Percentiles rank a stretch among this genome's conserved stretches.
Conservation (phyloP, 2,329 filamentous ascomycete species). For the Cadophora sp. region DNA sequence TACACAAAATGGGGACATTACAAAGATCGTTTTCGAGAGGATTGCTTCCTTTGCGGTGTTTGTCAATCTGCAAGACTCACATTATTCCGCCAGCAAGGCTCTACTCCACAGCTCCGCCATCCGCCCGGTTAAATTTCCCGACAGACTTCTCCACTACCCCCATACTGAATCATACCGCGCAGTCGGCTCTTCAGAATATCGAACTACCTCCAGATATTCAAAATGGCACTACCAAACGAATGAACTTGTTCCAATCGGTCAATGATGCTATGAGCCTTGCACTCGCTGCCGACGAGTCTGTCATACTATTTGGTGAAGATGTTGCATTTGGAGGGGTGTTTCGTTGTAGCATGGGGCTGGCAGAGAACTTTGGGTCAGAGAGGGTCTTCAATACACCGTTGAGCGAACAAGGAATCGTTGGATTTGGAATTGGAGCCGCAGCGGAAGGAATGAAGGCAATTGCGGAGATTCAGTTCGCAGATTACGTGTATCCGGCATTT, state of each 20-base stretch:
- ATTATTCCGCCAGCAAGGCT: slow-evolving; percentile 22
- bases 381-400: slow-evolving; percentile 97
- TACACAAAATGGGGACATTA: slow-evolving; percentile 35
- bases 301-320: slow-evolving; percentile 94
- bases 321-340: slow-evolving; percentile 98
- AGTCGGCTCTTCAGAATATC: slow-evolving; percentile 71
- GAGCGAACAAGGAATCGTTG: slow-evolving; percentile 92
- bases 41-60: slow-evolving; percentile 21
- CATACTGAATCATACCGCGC: slow-evolving; percentile 80
- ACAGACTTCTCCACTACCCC: slow-evolving; percentile 86
- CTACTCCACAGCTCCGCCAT: slow-evolving; percentile 52
- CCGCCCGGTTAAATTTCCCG: slow-evolving; percentile 78
- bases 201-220: slow-evolving; percentile 73
- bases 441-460: slow-evolving; percentile 92
- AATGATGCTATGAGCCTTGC: slow-evolving; percentile 88
- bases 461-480: slow-evolving; percentile 85
- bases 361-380: slow-evolving; percentile 84
- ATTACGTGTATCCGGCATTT: slow-evolving; percentile 79
- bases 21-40: slow-evolving; percentile 23
- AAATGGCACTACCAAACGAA: slow-evolving; percentile 77
- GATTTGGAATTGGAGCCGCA: slow-evolving; percentile 89
- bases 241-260: slow-evolving; percentile 94
- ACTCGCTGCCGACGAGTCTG: slow-evolving; percentile 81
- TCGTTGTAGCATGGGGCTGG: slow-evolving; percentile 88
- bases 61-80: slow-evolving; percentile 7